These are phyloP conservation scores for Cyclotella baltica DNA, from an alignment of 108 stramenopile genomes.

Conservation along the genomic window DNA sequence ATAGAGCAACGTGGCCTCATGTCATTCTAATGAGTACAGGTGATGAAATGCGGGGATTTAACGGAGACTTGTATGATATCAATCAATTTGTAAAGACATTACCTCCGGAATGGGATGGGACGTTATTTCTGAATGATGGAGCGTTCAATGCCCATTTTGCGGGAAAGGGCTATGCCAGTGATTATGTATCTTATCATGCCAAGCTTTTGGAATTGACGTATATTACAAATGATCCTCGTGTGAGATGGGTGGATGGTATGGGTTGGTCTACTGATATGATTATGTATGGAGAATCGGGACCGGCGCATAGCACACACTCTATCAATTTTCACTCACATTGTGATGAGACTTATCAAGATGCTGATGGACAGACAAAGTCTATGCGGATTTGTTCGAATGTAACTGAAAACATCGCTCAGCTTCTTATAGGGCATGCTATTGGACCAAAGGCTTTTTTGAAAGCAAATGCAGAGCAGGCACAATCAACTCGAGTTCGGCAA, in stretches of 20 bases:
- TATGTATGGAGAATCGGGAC: conserved; percentile 39
- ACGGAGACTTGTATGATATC: conserved; percentile 14
- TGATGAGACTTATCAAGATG: conserved; percentile 12
- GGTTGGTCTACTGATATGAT: conserved; percentile 44
- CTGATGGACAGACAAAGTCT: conserved; percentile 1
- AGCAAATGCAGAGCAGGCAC: background rate
- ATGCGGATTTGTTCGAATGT: conserved; percentile 37
- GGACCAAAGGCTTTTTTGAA: conserved; percentile 24
- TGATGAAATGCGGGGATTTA: conserved; percentile 15
- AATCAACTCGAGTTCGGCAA: background rate
- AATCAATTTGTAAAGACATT: conserved; percentile 9
- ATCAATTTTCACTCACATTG: conserved; percentile 43
- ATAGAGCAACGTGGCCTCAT: conserved; percentile 36
- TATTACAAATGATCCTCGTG: conserved; percentile 28
- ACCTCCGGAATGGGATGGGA: conserved; percentile 34
- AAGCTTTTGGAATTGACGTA: conserved; percentile 8
- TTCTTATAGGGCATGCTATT: conserved; percentile 43
- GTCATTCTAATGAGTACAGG: conserved; percentile 31
- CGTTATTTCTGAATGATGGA: conserved; percentile 26
- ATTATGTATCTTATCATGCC: conserved; percentile 15
- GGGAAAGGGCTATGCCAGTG: conserved; percentile 4
- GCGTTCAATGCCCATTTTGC: conserved; percentile 22
- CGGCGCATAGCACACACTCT: conserved; percentile 12
- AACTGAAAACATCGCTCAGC: conserved; percentile 38
- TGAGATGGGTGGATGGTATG: conserved; percentile 47